phyloP scores from a whole-genome alignment of 352 stramenopile species.

The Phytophthora megakarya region DNA sequence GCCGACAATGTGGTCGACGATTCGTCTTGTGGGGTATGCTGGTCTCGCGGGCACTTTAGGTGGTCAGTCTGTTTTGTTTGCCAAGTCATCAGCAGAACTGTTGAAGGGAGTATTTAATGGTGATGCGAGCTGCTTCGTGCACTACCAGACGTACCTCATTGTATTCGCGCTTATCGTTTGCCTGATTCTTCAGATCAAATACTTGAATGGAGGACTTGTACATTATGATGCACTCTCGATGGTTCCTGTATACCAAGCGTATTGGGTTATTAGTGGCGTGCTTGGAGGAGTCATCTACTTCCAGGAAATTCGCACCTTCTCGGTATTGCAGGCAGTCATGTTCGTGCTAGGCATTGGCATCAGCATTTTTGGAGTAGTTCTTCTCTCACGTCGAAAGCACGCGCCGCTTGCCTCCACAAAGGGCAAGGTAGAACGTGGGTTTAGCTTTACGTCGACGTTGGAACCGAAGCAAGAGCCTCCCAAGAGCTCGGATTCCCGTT shows the following conservation, averaged over 20 bases:
- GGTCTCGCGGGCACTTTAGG: slow-evolving; percentile 79
- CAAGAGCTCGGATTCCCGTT: slow-evolving; percentile 21
- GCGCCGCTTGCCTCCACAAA: slow-evolving; percentile 41
- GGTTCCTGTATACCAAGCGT: slow-evolving; percentile 87
- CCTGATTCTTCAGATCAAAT: slow-evolving; percentile 77
- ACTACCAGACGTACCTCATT: slow-evolving; percentile 73
- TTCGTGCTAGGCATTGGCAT: slow-evolving; percentile 84
- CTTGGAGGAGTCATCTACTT: slow-evolving; percentile 92
- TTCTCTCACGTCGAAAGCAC: slow-evolving; percentile 79
- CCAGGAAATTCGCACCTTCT: slow-evolving; percentile 86
- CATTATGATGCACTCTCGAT: slow-evolving; percentile 85
- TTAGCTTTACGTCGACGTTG: slow-evolving; percentile 60
- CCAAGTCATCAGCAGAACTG: slow-evolving; percentile 82
- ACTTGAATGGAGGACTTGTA: slow-evolving; percentile 76
- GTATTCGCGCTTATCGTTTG: slow-evolving; percentile 62
- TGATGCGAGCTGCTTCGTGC: slow-evolving; percentile 55
- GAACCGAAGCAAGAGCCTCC: slow-evolving; percentile 15
- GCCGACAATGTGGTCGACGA: slow-evolving; percentile 61
- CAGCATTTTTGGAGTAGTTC: slow-evolving; percentile 84
- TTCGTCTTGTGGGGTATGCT: slow-evolving; percentile 79
- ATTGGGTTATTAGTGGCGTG: slow-evolving; percentile 91
- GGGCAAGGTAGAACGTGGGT: slow-evolving; percentile 66
- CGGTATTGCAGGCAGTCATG: slow-evolving; percentile 71
- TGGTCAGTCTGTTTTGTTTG: slow-evolving; percentile 85
- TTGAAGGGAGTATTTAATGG: slow-evolving; percentile 75